Evolutionary conservation across 345 rosid species (phyloP), one percentile per base, ranked within the genome.

Genomic region (Ailanthus altissimus): DNA sequence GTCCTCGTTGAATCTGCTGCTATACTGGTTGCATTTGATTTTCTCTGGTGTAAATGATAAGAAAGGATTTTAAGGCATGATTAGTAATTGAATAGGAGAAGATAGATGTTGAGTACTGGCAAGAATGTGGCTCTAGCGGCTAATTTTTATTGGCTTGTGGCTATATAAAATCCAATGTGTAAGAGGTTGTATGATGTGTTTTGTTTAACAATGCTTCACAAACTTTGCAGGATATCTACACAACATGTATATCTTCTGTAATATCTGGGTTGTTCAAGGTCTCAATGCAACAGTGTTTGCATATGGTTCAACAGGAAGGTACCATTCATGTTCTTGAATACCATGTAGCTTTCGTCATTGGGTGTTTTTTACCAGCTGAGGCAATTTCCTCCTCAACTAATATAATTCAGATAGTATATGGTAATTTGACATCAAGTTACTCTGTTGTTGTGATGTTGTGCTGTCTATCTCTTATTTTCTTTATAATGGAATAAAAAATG

Each of bases 261-360:
- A 89, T 95, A 77, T 82, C 96, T 60, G 96, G 21, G 92, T 95
- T 86, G 94, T 91, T 43, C 94, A 90, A 70, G 98, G 99, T 72
- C 94, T 95, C 64, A 95, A 95, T 72, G 97, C 98, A 11, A 95
- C 99, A 0, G 89, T 95, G 40, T 93, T 95, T 86, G 99, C 98
- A 0, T 91, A 95, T 85, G 99, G 99, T 80, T 90, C 99, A 20
- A 95, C 99, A 43, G 99, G 99, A 84, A 95, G 99, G 99, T 95
- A 89, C 77, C 66, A 10, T 70, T 61, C 53, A 23, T 57, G 36
- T 57, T 69, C 12, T 56, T 14, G 26, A 5, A 23, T 26, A 20
- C 21, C 60, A 6, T 51, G 56, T 4, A 18, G 6, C 46, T 7
- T 70, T 45, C 9, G 11, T 45, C 21, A 62, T 16, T 5, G 3